Conservation (phyloP, 2,329 filamentous ascomycete species). For the Talaromyces marneffei region DNA sequence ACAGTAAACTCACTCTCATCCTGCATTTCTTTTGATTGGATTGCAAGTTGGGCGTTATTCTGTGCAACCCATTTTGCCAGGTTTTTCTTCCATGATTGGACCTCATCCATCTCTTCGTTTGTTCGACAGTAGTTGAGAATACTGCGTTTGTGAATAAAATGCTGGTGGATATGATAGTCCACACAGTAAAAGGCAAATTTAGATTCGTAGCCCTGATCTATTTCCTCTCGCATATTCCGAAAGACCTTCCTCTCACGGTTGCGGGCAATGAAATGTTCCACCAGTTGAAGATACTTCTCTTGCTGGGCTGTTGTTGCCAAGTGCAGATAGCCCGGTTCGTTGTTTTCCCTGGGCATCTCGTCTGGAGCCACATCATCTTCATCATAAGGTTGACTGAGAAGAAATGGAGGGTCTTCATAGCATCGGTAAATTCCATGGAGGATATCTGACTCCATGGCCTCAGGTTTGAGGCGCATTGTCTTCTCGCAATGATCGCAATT, state of each 20-base stretch:
- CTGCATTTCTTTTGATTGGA: neutral
- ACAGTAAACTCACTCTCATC: neutral
- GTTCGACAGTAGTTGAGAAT: conserved; percentile 27
- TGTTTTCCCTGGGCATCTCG: neutral
- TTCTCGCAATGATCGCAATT: conserved; percentile 13
- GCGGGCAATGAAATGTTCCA: conserved; percentile 1
- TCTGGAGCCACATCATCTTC: conserved; percentile 13
- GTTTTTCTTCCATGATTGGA: conserved; percentile 25
- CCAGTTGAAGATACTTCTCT: conserved; percentile 5
- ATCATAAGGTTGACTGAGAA: conserved; percentile 2
- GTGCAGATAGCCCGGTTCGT: conserved; percentile 11
- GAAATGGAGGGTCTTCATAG: conserved; percentile 12
- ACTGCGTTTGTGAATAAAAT: conserved; percentile 22
- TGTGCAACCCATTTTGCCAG: conserved; percentile 10
- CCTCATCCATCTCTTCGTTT: conserved; percentile 22
- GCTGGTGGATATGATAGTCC: conserved; percentile 31
- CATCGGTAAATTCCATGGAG: conserved; percentile 9
- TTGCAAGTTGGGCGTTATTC: neutral
- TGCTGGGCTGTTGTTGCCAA: conserved; percentile 12
- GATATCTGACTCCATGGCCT: conserved; percentile 15
- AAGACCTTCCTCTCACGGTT: conserved; percentile 15
- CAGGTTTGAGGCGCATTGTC: conserved; percentile 10
- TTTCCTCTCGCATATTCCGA: conserved; percentile 2
- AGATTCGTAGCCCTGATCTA: conserved; percentile 15
- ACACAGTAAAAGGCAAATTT: conserved; percentile 26